Conservation (phyloP, 2,329 filamentous ascomycete species). For the Hymenoscyphus salicellus region DNA sequence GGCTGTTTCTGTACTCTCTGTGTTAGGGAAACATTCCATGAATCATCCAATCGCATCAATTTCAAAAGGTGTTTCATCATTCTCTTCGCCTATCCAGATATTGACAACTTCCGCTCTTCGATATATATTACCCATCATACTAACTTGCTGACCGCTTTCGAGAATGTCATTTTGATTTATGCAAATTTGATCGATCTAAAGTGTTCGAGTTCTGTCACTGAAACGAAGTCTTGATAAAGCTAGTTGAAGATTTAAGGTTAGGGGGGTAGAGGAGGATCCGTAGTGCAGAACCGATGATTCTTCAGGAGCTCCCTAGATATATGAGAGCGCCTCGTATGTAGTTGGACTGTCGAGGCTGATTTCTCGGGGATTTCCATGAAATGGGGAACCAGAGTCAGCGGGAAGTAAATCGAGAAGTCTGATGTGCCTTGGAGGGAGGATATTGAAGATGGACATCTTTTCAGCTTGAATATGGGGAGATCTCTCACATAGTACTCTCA, state of each 20-base stretch:
- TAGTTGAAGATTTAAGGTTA: not conserved
- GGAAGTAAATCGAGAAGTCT: not conserved
- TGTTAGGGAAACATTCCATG: not conserved
- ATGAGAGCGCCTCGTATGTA: slow-evolving; percentile 6
- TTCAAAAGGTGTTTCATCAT: not conserved
- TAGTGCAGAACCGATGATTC: not conserved
- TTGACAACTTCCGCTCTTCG: slow-evolving; percentile 4
- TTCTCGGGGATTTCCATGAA: not conserved
- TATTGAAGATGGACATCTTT: not conserved
- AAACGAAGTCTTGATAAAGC: not conserved
- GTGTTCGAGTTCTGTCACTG: slow-evolving; percentile 5
- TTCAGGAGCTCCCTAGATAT: slow-evolving; percentile 5
- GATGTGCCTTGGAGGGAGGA: not conserved
- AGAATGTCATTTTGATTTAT: slow-evolving; percentile 17
- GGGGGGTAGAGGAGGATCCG: not conserved
- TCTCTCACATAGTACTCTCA: no score
- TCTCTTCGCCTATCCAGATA: slow-evolving; percentile 16
- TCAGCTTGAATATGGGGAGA: no score
- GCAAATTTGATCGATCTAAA: slow-evolving; percentile 22
- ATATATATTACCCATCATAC: slow-evolving; percentile 19
- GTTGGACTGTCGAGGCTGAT: not conserved
- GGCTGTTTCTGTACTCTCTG: not conserved
- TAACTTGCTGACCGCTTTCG: slow-evolving; percentile 18
- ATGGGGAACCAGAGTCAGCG: not conserved
- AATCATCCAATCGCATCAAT: not conserved